Evolutionary conservation across 306 rosid species (phyloP), one percentile per base, ranked within the genome.

Genomic region (Prunus persica): DNA sequence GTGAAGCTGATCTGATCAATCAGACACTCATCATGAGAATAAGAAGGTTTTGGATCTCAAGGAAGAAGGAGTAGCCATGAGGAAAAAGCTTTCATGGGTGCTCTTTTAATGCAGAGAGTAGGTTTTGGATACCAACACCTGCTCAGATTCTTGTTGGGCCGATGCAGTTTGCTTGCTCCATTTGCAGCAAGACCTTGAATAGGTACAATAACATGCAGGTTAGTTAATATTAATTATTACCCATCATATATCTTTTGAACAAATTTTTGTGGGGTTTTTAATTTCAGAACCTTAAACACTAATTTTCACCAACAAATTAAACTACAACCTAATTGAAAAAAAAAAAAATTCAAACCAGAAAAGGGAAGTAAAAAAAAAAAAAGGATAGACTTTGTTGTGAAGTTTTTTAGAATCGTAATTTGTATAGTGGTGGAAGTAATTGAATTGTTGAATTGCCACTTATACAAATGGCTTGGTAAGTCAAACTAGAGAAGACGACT

Each of bases 131-230:
- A 67, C 99, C 99, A 63, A 90, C 97, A 32, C 92, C 97, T 8
- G 88, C 99, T 0, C 99, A 95, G 82, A 92, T 95, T 72, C 96
- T 95, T 69, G 93, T 95, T 71, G 98, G 98, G 3, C 96, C 98
- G 28, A 95, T 95, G 97, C 97, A 95, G 74, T 95, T 95, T 88
- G 89, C 92, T 85, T 95, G 96, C 83, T 86, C 95, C 78, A 95
- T 95, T 25, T 95, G 98, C 85, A 86, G 82, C 84, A 95, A 95
- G 73, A 92, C 93, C 83, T 95, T 95, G 93, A 92, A 89, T 90
- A 88, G 99, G 88, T 95, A 90, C 91, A 95, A 95, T 83, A 95
- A 95, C 87, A 95, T 95, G 99, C 99, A 95, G 99, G 98, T 41
- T 43, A n/a, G 66, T 60, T 41, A 4, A 12, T 43, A 20, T 1